Evolutionary conservation across 2,329 filamentous ascomycete species (phyloP).

Genomic region (Hymenoscyphus albidus): DNA sequence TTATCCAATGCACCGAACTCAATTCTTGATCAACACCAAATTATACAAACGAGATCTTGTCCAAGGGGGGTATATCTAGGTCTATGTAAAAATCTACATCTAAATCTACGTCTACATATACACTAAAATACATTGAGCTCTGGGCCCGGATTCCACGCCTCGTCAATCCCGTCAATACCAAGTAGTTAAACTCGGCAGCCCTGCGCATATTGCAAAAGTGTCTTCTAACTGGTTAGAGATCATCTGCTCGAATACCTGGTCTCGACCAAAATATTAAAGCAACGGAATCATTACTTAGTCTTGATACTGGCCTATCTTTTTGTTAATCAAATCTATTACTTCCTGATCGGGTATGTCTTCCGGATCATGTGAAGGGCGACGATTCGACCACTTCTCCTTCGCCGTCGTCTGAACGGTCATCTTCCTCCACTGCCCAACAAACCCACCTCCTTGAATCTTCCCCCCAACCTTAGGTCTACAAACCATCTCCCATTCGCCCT

Average conservation of each 20-base stretch:
- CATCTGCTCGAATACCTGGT: not conserved
- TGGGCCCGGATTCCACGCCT: not conserved
- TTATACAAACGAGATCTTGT: too few species aligned
- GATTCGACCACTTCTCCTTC: not conserved
- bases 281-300: too few species aligned
- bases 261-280: too few species aligned
- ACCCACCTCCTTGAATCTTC: slow-evolving; percentile 46
- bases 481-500: slow-evolving; percentile 42
- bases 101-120: not conserved
- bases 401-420: not conserved
- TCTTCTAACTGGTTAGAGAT: not conserved
- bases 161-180: not conserved
- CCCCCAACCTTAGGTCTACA: slow-evolving; percentile 49
- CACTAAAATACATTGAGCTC: not conserved
- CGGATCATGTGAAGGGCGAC: not conserved
- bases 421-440: slow-evolving; percentile 43
- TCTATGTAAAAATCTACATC: not conserved
- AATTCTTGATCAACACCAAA: too few species aligned
- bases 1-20: too few species aligned
- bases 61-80: not conserved
- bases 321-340: not conserved
- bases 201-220: not conserved
- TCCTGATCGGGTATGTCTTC: not conserved
- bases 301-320: not conserved
- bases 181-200: not conserved